phyloP scores from a whole-genome alignment of 2,329 filamentous ascomycete genomes.

The Rutstroemia sp. region DNA sequence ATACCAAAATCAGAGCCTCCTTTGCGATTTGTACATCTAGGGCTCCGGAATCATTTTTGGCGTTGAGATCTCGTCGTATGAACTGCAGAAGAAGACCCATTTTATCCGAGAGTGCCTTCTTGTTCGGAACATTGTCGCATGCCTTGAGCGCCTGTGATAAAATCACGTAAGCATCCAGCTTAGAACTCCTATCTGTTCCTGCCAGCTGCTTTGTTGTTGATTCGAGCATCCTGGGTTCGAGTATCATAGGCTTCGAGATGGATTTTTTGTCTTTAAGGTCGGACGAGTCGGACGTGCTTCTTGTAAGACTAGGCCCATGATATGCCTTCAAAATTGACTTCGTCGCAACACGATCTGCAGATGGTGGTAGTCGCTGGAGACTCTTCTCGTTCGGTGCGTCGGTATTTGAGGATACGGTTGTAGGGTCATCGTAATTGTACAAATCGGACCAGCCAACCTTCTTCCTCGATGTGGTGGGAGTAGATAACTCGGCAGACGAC shows the following conservation, averaged over 20 bases:
- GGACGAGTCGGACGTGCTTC: conserved; percentile 46
- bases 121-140: conserved; percentile 75
- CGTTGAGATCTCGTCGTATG: conserved; percentile 72
- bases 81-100: conserved; percentile 73
- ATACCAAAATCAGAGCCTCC: conserved; percentile 71
- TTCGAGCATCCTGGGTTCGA: conserved; percentile 67
- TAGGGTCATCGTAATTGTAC: conserved; percentile 45
- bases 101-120: conserved; percentile 64
- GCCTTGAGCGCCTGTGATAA: conserved; percentile 69
- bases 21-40: conserved; percentile 65
- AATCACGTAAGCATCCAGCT: conserved; percentile 80
- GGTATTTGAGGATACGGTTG: conserved; percentile 18
- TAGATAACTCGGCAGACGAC: conserved; percentile 31
- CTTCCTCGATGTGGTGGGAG: conserved; percentile 26
- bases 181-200: conserved; percentile 61
- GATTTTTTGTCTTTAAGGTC: neutral
- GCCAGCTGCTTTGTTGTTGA: conserved; percentile 77
- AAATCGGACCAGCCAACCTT: conserved; percentile 60
- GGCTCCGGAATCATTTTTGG: conserved; percentile 47
- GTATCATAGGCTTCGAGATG: neutral
- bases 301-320: conserved; percentile 24
- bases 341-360: conserved; percentile 43
- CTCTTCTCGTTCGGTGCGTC: conserved; percentile 8
- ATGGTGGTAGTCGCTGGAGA: conserved; percentile 20
- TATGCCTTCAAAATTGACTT: conserved; percentile 78